phyloP scores from a whole-genome alignment of 345 rosid genomes.

The Aquilaria malaccensis region DNA sequence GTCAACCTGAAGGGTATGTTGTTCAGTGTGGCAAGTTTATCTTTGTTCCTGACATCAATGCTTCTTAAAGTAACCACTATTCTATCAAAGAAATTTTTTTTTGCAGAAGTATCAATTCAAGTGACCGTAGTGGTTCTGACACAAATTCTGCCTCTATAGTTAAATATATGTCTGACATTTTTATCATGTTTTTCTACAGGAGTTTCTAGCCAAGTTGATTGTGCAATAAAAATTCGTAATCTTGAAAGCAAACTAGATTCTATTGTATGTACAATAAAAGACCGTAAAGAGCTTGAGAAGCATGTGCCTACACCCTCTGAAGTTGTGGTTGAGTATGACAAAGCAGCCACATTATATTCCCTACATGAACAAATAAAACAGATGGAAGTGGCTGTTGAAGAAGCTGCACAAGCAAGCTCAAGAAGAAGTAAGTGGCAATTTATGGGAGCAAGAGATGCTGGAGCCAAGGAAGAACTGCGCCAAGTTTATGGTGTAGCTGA shows the following conservation, averaged over 20 bases:
- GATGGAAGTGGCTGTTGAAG: constrained; percentile 83
- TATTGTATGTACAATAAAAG: constrained; percentile 81
- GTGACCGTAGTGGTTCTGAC: not conserved
- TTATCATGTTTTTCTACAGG: constrained; percentile 33
- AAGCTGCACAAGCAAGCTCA: constrained; percentile 85
- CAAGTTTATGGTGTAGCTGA: constrained; percentile 98
- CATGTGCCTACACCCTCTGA: constrained; percentile 98
- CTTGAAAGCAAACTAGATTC: constrained; percentile 98
- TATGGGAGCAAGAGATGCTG: constrained; percentile 99
- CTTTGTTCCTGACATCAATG: constrained; percentile 9
- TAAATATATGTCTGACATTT: not conserved
- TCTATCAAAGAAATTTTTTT: not conserved
- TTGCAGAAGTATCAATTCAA: not conserved
- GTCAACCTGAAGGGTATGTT: constrained; percentile 86
- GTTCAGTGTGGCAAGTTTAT: constrained; percentile 2
- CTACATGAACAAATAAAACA: constrained; percentile 90
- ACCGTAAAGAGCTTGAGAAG: constrained; percentile 92
- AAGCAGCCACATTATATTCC: constrained; percentile 94
- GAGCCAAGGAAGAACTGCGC: constrained; percentile 88
- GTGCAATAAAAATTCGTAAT: constrained; percentile 93
- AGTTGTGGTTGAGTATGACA: constrained; percentile 86
- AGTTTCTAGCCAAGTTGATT: constrained; percentile 94
- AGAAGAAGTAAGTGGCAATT: constrained; percentile 97
- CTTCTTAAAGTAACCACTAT: constrained; percentile 1
- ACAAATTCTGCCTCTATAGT: not conserved